Evolutionary conservation across 352 stramenopile genomes (phyloP), one percentile per base, ranked within the genome.

Genomic region (Blastocystis sp.): DNA sequence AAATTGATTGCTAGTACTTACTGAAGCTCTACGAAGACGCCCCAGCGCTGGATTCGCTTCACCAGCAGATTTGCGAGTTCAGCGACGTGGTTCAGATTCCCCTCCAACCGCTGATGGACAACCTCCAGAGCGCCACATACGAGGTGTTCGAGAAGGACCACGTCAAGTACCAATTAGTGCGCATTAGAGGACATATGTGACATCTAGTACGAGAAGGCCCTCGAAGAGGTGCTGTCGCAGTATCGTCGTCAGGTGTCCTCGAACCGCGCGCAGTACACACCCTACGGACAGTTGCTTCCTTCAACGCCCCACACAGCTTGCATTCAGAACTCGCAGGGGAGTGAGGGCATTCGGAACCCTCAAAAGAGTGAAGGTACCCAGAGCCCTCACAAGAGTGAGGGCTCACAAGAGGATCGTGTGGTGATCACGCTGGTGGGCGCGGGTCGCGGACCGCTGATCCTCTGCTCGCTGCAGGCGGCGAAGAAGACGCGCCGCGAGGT

Each of bases 91-190:
- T 65, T 16, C 77, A 91, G 91, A 92, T 95, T 4, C 97, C 97
- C 13, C 91, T 99, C 60, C 97, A 99, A 91, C 97, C 97, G 67
- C 91, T 99, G 1, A 97, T 96, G 92, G 97, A 99, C 94, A 98
- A 99, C 92, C 93, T 99, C 37, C 96, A 98, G 91, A 98, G 95
- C 78, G 94, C 97, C 88, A 99, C 96, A 66, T 99, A 99, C 92
- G 97, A 99, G 93, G 98, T 95, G 0, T 98, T 99, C 91, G 97
- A 99, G 90, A 96, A 97, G 91, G 96, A 99, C 92, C 95, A 95
- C 0, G 96, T 98, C 90, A 99, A 99, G 92, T 99, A 99, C 45
- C 61, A 79, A 37, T 29, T 89, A 26, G 79, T 89, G 12, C 13
- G n/a, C 10, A 85, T 79, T 39, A 6, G 12, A 2, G 21, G 29